Evolutionary conservation across 345 rosid species (phyloP).

Genomic region (Draba incana): DNA sequence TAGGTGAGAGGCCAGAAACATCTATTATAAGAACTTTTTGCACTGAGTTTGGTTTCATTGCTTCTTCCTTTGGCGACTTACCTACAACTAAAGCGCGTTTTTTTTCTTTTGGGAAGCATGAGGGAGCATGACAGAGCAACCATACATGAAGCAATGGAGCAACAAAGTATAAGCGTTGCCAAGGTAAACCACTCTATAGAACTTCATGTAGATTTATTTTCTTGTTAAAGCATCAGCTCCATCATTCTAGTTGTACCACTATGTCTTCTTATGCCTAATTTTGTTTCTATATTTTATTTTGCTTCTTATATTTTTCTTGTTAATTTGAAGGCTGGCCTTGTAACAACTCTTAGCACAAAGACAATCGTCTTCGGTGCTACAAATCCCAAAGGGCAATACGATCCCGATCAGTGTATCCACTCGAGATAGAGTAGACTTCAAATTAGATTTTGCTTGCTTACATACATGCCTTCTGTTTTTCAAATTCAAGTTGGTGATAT

Average conservation of each 20-base stretch:
- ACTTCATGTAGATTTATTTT: not conserved
- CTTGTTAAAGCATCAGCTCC: conserved; percentile 21
- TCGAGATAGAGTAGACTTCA: conserved; percentile 18
- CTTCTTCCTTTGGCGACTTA: conserved; percentile 11
- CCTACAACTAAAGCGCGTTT: not conserved
- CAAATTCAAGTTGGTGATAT: not conserved
- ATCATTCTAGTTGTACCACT: conserved; percentile 11
- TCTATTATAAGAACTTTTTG: conserved; percentile 1
- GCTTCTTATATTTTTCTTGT: not conserved
- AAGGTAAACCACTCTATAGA: conserved; percentile 57
- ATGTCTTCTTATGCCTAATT: conserved; percentile 3
- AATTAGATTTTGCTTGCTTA: not conserved
- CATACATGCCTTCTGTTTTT: conserved; percentile 14
- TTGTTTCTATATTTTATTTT: not conserved
- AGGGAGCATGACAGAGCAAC: conserved; percentile 98
- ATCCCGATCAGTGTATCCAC: conserved; percentile 89
- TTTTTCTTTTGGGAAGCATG: conserved; percentile 58
- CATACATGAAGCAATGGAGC: conserved; percentile 99
- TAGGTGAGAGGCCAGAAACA: conserved; percentile 48
- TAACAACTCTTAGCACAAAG: conserved; percentile 85
- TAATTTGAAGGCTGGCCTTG: conserved; percentile 86
- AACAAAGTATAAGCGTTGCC: conserved; percentile 95
- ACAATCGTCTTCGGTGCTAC: conserved; percentile 95
- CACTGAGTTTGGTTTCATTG: conserved; percentile 2
- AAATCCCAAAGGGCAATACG: conserved; percentile 97